These are phyloP conservation scores for Gossypioides kirkii DNA, from an alignment of 345 rosid genomes.

Conservation along the genomic window DNA sequence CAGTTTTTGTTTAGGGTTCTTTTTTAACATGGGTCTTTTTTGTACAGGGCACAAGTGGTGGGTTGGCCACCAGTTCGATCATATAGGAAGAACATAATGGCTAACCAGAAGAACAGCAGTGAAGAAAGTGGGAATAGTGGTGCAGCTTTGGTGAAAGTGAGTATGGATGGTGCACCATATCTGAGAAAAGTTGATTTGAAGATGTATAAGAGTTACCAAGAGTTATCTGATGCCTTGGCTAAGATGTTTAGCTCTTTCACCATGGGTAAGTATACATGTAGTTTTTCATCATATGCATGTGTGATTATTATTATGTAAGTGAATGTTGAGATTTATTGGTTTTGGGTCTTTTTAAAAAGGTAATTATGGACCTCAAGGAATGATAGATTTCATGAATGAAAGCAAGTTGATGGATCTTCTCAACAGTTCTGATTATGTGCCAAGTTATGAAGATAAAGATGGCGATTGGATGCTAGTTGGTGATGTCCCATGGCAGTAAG, in stretches of 20 bases:
- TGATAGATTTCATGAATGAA: constrained; percentile 98
- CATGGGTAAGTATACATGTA: constrained; percentile 48
- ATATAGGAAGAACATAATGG: constrained; percentile 84
- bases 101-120: constrained; percentile 42
- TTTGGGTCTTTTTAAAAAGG: constrained; percentile 19
- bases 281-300: not conserved
- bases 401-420: constrained; percentile 88
- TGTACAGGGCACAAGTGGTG: constrained; percentile 77
- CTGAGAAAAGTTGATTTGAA: constrained; percentile 92
- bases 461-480: constrained; percentile 99
- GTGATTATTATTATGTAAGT: not conserved
- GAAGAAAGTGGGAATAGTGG: constrained; percentile 32
- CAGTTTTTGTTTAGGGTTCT: constrained; percentile 11
- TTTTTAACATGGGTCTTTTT: not conserved
- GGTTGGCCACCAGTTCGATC: constrained; percentile 98
- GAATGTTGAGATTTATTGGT: not conserved
- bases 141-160: constrained; percentile 85
- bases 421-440: constrained; percentile 87
- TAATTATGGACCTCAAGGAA: constrained; percentile 62
- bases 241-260: constrained; percentile 97
- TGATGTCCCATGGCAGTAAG: constrained; percentile 98
- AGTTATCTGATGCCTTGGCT: constrained; percentile 81
- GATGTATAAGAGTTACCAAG: constrained; percentile 79
- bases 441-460: constrained; percentile 90
- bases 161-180: constrained; percentile 98